Base-by-base conservation (phyloP, 2,329 filamentous ascomycete species). In the Pseudomassariella vexata region DNA sequence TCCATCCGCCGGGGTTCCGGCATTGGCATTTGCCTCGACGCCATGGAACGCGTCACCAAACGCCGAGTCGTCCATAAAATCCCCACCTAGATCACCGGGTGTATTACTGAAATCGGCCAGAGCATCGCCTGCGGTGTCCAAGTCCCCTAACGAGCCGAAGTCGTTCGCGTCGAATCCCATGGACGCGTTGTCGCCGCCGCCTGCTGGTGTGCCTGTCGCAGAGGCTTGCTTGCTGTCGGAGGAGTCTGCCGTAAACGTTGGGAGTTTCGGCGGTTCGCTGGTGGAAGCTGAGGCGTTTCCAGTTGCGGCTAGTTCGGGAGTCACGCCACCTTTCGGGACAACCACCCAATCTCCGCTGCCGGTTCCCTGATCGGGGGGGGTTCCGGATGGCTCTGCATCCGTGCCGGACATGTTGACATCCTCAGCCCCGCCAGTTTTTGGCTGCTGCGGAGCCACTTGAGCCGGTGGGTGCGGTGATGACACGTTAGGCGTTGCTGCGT, bases 31-130 rank as follows among this genome's bases (percentile, higher is more conserved):
- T 16, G 46, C 47, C 14, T 66, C 69, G 9, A 78, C 71, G 5
- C 73, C 76, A 46, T 88, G 83, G 58, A 90, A 86, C 1, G 85
- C 85, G 46, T 92, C 84, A 3, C 84, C 85, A 61, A 92, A 92
- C 2, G 84, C 85, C 21, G 81, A 86, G 49, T 88, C 82, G 41
- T 81, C 82, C 62, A 80, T 72, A 45, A 74, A 55, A 7, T 71
- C 75, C 24, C 76, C 73, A 15, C 65, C 73, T 5, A 74, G 56
- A 19, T 66, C 68, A 4, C 62, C 66, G 10, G 75, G 71, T 11
- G 73, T 72, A 24, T 74, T 77, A 49, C 44, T 42, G 33, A 82
- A 86, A 23, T 74, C 73, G 3, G 78, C 78, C 21, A 87, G 60
- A 4, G 80, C 82, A 49, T 86, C 81, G 10, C 79, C 82, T 0